phyloP scores from a whole-genome alignment of 768 basidiomycete species.

The Amanita exitialis region DNA sequence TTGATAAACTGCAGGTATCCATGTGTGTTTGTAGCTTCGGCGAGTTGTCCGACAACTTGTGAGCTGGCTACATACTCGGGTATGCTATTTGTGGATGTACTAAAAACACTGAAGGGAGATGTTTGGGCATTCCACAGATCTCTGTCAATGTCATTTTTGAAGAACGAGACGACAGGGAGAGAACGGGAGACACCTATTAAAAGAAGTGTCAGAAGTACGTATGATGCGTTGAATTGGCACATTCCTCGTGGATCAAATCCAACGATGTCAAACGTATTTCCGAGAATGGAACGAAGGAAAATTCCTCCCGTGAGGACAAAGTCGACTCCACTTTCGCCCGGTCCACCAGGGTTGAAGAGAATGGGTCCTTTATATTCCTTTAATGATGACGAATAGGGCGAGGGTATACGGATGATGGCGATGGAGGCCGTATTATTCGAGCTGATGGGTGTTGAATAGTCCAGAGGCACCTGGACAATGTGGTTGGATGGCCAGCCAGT shows the following conservation, averaged over 20 bases:
- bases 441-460: neutral
- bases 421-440: neutral
- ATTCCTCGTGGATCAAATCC: slow-evolving; percentile 30
- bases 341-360: no score
- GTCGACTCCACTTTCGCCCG: neutral
- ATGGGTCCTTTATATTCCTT: neutral
- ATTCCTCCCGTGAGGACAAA: slow-evolving; percentile 11
- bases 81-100: neutral
- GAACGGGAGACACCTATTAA: neutral
- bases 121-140: neutral
- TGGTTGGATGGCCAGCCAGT: no score
- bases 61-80: neutral
- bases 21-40: slow-evolving; percentile 2
- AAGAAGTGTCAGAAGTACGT: neutral
- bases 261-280: slow-evolving; percentile 34
- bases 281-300: slow-evolving; percentile 21
- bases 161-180: neutral
- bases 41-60: neutral
- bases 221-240: neutral
- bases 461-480: neutral
- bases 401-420: neutral
- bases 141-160: neutral
- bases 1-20: slow-evolving; percentile 21
- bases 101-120: neutral
- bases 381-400: neutral